phyloP scores from a whole-genome alignment of 2,329 filamentous ascomycete genomes.

The Fusarium sacchari region DNA sequence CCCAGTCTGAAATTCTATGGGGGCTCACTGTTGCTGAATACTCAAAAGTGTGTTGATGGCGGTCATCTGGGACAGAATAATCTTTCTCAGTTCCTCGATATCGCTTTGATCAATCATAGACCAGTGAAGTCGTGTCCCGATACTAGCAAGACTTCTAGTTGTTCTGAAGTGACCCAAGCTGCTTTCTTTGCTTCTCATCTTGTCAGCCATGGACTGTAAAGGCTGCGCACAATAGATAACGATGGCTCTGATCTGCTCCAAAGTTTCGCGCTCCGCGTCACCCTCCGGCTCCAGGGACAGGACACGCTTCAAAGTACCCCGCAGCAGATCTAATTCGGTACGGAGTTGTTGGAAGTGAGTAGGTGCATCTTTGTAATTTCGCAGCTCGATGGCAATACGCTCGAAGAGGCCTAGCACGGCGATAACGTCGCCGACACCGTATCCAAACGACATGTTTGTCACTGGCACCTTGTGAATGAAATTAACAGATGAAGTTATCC shows the following conservation, averaged over 20 bases:
- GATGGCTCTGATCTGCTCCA: neutral
- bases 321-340: neutral
- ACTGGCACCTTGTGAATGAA: accelerated
- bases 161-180: neutral
- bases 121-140: neutral
- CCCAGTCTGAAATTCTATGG: too few species aligned
- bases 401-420: neutral
- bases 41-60: neutral
- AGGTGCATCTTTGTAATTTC: neutral
- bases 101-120: neutral
- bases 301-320: neutral
- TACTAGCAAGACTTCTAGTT: accelerated
- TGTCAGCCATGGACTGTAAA: neutral
- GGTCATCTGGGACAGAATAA: neutral
- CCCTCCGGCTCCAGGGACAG: neutral
- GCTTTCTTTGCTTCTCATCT: neutral
- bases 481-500: accelerated
- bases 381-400: neutral
- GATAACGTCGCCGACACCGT: neutral
- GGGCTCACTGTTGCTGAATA: neutral
- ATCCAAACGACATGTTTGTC: neutral
- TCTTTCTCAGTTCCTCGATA: neutral
- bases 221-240: neutral
- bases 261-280: neutral
- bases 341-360: neutral